These are phyloP conservation scores for Leccinum sublutescens DNA, from an alignment of 768 basidiomycete species.

Conservation along the genomic window DNA sequence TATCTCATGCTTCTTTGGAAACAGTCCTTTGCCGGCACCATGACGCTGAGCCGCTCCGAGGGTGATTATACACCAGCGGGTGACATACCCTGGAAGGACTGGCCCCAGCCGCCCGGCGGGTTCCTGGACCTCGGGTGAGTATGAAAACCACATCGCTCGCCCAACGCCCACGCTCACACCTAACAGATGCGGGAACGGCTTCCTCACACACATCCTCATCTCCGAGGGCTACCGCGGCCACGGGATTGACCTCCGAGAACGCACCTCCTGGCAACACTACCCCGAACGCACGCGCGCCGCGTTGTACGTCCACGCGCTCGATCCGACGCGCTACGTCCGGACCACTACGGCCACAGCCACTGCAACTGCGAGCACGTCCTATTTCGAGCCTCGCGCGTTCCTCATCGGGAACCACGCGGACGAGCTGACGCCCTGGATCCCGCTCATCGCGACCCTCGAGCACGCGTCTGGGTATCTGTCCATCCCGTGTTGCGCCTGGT, in stretches of 20 bases:
- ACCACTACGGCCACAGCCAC: not conserved
- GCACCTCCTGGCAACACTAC: conserved; percentile 83
- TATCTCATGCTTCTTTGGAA: conserved; percentile 94
- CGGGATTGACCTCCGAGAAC: conserved; percentile 84
- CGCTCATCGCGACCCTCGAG: conserved; percentile 68
- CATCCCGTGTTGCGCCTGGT: conserved; percentile 92
- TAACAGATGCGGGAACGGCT: conserved; percentile 75
- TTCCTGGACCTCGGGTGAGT: conserved; percentile 87
- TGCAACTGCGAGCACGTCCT: conserved; percentile 11
- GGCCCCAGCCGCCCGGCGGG: conserved; percentile 80
- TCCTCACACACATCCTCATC: conserved; percentile 83
- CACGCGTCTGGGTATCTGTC: conserved; percentile 67
- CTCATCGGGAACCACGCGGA: conserved; percentile 96
- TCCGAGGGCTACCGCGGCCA: conserved; percentile 81
- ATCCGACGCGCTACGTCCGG: conserved; percentile 43
- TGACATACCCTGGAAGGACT: conserved; percentile 56
- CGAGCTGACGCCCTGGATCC: conserved; percentile 94
- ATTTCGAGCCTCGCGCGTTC: conserved; percentile 54
- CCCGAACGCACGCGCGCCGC: conserved; percentile 56
- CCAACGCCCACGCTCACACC: not conserved
- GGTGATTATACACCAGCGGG: not conserved
- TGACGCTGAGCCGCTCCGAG: not conserved
- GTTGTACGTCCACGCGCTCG: conserved; percentile 68
- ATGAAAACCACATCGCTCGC: not conserved
- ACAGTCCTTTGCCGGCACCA: conserved; percentile 46